Base-by-base conservation (phyloP, 192 early-diverging fungal genomes). In the Dispira parvispora region DNA sequence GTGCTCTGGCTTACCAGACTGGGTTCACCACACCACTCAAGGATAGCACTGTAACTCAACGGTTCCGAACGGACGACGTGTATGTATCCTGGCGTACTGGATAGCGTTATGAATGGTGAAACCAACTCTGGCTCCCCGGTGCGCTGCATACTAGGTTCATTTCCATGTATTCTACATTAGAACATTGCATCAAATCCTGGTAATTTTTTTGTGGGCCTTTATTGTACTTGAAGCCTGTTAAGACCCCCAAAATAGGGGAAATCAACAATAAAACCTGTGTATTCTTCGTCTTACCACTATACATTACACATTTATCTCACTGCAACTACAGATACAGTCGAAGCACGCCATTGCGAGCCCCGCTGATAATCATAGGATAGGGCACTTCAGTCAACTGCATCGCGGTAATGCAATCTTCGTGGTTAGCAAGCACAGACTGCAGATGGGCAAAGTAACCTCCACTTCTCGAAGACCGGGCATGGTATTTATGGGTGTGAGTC, bases 21-120 rank as follows among this genome's bases (percentile, higher is more conserved):
- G 93, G 93, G 2, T 80, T 80, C 50, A 76, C 79, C n/a, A 96
- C 92, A 0, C 71, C 83, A 2, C 67, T 99, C 44, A 78, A 87
- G 53, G 84, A 95, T 61, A 92, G 88, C 26, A 87, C 82, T 72
- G 87, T 90, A 69, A 99, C 96, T 16, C 96, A 99, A 74, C 80
- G 96, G 58, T 92, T 86, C 72, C 76, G 90, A 62, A 92, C 90
- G 5, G 90, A 92, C 62, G 83, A 89, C 52, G 88, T 92, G 18
- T 79, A 83, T 64, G 84, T 91, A 44, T 77, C 82, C 20, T 92
- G 90, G 90, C 73, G 90, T 50, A 75, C 80, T 32, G 75, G 66
- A 69, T 21, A 21, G 62, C 5, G 18, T 23, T 50, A 20, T 50
- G 47, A 38, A 38, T 38, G 32, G 32, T 38, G 32, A 38, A 1